Evolutionary conservation across 805 yeast genomes (phyloP), one percentile per base, ranked within the genome.

Genomic region (Sungouiozyma intestinalis): DNA sequence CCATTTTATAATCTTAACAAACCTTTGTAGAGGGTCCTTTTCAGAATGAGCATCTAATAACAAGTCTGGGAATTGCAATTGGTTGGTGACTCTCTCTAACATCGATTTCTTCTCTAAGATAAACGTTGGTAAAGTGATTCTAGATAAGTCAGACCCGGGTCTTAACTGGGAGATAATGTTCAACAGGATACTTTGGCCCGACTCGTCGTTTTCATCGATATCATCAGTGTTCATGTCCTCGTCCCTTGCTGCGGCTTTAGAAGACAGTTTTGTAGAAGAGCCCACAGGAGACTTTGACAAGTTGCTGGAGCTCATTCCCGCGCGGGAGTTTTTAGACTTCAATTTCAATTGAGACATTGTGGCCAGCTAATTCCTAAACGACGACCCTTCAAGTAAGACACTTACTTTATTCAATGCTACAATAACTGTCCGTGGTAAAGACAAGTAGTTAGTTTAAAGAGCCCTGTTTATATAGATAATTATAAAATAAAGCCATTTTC

Each of bases 71-170:
- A 79, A 86, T 55, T 81, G 81, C 45, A 85, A 72, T 57, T 79
- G 84, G 61, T 92, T 92, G 3, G 97, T 84, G 51, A 92, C 85
- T 58, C 98, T 76, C 62, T 92, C 98, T 42, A 92, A 68, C 97
- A 92, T 88, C 2, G 95, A 84, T 65, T 88, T 92, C 60, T 94
- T 81, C 63, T 92, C 98, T 41, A 92, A 69, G 40, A 92, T 87
- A 54, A 92, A 92, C 1, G 98, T 92, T 3, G 98, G 98, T 40
- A 92, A 69, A 0, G 98, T 90, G 49, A 92, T 90, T 54, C 90
- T 74, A 0, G 95, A 73, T 48, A 92, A 70, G 57, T 92, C 98
- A 41, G 83, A 77, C 1, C 97, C 97, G 0, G 94, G 95, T 52
- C 96, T 77, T 56, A 90, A 71, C 64, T 90, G 97, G 11, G 95